Conservation (phyloP, 2,329 filamentous ascomycete species). For the Davidsoniella australis region DNA sequence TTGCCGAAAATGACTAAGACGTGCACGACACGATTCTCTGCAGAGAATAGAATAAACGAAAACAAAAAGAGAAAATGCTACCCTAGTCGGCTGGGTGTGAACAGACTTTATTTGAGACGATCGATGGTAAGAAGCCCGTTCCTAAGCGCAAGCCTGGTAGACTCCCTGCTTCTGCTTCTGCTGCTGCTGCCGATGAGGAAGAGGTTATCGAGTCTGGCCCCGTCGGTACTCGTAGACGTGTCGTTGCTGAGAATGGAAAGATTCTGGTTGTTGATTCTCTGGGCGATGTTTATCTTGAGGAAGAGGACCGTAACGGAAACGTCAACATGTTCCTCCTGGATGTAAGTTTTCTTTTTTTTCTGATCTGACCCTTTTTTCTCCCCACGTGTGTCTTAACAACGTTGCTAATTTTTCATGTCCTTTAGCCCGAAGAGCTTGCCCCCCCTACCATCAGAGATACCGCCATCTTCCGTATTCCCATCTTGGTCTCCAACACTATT, state of each 20-base stretch:
- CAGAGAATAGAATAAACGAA: too few relatives aligned
- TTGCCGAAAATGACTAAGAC: too few relatives aligned
- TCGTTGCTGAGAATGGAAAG: slow-evolving; percentile 90
- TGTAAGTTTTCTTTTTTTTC: slow-evolving; percentile 35
- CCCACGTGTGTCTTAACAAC: not conserved
- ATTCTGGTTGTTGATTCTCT: slow-evolving; percentile 78
- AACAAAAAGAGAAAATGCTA: too few relatives aligned
- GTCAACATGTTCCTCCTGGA: slow-evolving; percentile 75
- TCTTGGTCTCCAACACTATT: slow-evolving; percentile 42
- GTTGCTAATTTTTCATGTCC: slow-evolving; percentile 14
- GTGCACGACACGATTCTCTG: too few relatives aligned
- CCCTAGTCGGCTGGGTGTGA: too few relatives aligned
- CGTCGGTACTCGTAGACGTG: slow-evolving; percentile 65
- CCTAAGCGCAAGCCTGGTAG: slow-evolving; percentile 23
- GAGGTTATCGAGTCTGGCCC: slow-evolving; percentile 37
- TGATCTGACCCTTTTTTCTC: not conserved
- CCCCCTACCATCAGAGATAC: slow-evolving; percentile 68
- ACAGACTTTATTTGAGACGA: too few relatives aligned
- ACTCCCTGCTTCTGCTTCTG: slow-evolving; percentile 20
- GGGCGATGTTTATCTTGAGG: slow-evolving; percentile 90
- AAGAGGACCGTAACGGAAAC: slow-evolving; percentile 73
- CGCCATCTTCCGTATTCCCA: slow-evolving; percentile 60
- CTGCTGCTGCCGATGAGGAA: slow-evolving; percentile 25
- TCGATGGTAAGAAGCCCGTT: slow-evolving; percentile 38
- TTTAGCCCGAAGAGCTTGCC: slow-evolving; percentile 59